Base-by-base conservation (phyloP, 129 eudicot species). In the Pittosporum tobira region DNA sequence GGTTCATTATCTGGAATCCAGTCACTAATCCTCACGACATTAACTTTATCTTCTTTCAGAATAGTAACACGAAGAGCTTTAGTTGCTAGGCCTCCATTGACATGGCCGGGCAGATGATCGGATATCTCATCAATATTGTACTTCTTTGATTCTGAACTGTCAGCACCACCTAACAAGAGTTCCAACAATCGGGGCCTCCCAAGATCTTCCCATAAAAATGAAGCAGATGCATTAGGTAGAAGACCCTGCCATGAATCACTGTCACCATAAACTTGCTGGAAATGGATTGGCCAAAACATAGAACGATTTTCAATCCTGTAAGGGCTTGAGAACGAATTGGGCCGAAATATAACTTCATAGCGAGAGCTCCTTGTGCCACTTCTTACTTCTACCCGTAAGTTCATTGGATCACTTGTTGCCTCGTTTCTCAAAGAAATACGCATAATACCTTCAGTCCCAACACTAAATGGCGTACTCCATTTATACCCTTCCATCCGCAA, bases 241-340 rank as follows among this genome's bases (percentile, higher is more conserved):
- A 93, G 84, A 49, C 69, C 71, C 57, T 68, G 59, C 99, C 96
- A 93, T 19, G 99, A 93, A 57, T 83, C 80, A 61, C 69, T 74
- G 50, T 73, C 63, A 40, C 99, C 91, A 56, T 81, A 86, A n/a
- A 69, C 80, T 87, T 93, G 99, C 68, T 95, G 99, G 51, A 81
- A 84, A 71, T 59, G 87, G 27, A 93, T 70, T 16, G 96, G 84
- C 63, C 87, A 57, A 61, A 81, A 71, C 73, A 87, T 68, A 36
- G 94, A 83, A 54, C 76, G 99, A 62, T 93, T 93, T 64, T 93
- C 99, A 66, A 93, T 87, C 96, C 99, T 93, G 93, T 93, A 93
- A 51, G 85, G 96, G 79, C 94, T 87, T 62, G 96, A 76, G 36
- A 76, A 79, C 10, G 90, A 81, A 52, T 70, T 70, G 71, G 94